Conservation (phyloP, 1,284 basidiomycete genomes). For the Termitomyces sp. region DNA sequence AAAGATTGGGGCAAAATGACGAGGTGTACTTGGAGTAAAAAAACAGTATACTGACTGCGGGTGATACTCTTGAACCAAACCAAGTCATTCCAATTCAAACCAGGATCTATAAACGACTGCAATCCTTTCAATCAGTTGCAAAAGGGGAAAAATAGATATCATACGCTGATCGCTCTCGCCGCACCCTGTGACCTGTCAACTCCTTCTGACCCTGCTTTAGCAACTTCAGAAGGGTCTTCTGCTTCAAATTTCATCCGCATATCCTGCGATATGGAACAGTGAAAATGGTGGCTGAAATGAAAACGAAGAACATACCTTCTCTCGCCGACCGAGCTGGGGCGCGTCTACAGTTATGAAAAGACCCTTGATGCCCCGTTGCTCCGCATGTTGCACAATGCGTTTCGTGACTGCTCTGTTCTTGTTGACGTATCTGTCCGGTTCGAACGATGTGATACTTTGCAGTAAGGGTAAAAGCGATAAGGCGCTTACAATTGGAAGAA, state of each 20-base stretch:
- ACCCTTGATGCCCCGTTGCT: constrained; percentile 77
- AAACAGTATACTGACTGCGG: constrained; percentile 47
- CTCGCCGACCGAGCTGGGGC: constrained; percentile 85
- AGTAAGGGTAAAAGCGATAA: not conserved
- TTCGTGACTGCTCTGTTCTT: constrained; percentile 78
- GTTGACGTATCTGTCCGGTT: constrained; percentile 70
- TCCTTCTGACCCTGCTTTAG: constrained; percentile 47
- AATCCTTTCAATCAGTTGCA: not conserved
- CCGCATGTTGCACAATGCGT: constrained; percentile 81
- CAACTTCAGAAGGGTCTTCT: constrained; percentile 71
- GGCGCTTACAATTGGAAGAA: constrained; percentile 69
- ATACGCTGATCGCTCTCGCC: constrained; percentile 87
- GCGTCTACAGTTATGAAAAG: constrained; percentile 93
- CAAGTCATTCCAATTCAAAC: constrained; percentile 83
- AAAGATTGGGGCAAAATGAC: not conserved
- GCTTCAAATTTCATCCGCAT: constrained; percentile 96
- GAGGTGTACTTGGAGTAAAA: not conserved
- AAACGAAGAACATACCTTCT: constrained; percentile 48
- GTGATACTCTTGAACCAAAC: constrained; percentile 88
- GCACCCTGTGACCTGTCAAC: constrained; percentile 88
- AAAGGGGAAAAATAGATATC: constrained; percentile 20
- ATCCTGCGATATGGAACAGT: constrained; percentile 46
- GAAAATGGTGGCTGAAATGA: not conserved
- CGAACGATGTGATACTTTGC: not conserved
- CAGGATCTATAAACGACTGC: constrained; percentile 91